Base-by-base conservation (phyloP, 2,329 filamentous ascomycete species). In the Pyrenophora seminiperda region DNA sequence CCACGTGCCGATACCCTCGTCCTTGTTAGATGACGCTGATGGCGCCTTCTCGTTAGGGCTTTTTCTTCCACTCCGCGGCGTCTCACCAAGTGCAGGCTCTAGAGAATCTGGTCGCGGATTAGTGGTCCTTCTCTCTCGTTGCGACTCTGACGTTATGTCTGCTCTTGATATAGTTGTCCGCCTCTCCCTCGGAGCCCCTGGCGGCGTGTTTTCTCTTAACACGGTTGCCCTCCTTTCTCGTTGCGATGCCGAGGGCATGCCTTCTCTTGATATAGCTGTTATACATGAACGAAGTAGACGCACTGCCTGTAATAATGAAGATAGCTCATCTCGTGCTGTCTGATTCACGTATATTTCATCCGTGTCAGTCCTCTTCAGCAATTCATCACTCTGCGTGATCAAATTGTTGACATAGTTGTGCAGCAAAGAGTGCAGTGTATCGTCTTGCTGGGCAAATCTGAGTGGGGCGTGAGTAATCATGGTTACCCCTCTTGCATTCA, bases 1-100 rank as follows among this genome's bases (percentile, higher is more conserved):
- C 66, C 66, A 69, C 10, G 60, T 65, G 2, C 65, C 64, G 14
- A 69, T 68, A 6, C 62, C 59, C 33, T 59, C 59, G 18, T 47
- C 42, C n/a, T 45, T 52, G 10, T 50, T 44, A n/a, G 50, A 37
- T 1, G 58, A 48, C 17, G 42, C 39, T 14, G 47, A 32, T 18
- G 55, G 41, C 24, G 33, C 34, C 15, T 57, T 45, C 11, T 56
- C 47, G 11, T 56, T 45, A n/a, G 59, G 56, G 15, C 49, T 58
- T 9, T 53, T 53, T 29, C 52, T 59, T 11, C 50, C 49, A 36
- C 62, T 62, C n/a, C 63, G 61, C 7, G 56, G 53, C 19, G 49
- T 48, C 19, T 66, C 63, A 27, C 63, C 61, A 29, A 61, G 39
- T 10, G 49, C 50, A 4, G 60, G 59, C 20, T 65, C 62, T 1